Conservation (phyloP, 2,329 filamentous ascomycete species). For the Ascocoryne sarcoides region DNA sequence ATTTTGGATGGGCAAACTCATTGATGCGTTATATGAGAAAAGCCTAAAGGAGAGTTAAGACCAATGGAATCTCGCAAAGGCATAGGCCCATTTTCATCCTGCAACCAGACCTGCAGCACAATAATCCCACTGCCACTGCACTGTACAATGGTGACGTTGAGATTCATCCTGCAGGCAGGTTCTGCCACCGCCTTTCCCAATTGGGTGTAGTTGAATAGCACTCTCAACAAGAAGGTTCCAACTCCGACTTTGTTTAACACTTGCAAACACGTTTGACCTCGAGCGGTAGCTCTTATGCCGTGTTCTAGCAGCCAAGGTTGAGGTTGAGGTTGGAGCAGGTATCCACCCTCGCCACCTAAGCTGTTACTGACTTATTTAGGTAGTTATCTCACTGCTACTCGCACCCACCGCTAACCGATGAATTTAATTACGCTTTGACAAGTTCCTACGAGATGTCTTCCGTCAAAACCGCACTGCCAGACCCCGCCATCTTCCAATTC, state of each 20-base stretch:
- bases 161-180: neutral
- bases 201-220: neutral
- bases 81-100: too few species aligned
- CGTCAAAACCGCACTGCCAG: slow-evolving; percentile 42
- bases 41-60: too few species aligned
- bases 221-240: neutral
- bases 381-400: neutral
- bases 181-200: neutral
- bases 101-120: too few species aligned
- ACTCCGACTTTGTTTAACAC: neutral
- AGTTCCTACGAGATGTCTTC: slow-evolving; percentile 13
- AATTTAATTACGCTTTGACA: neutral
- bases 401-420: neutral
- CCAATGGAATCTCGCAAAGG: too few species aligned
- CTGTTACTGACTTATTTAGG: neutral
- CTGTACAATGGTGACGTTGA: neutral
- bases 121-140: neutral
- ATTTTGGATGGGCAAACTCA: neutral
- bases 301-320: neutral
- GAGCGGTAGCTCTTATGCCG: neutral
- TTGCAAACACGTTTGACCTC: neutral
- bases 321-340: neutral
- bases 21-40: too few species aligned
- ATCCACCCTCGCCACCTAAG: neutral
- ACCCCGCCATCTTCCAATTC: slow-evolving; percentile 58